Evolutionary conservation across 106 monocot species (phyloP), one percentile per base, ranked within the genome.

Genomic region (Allium cepa): DNA sequence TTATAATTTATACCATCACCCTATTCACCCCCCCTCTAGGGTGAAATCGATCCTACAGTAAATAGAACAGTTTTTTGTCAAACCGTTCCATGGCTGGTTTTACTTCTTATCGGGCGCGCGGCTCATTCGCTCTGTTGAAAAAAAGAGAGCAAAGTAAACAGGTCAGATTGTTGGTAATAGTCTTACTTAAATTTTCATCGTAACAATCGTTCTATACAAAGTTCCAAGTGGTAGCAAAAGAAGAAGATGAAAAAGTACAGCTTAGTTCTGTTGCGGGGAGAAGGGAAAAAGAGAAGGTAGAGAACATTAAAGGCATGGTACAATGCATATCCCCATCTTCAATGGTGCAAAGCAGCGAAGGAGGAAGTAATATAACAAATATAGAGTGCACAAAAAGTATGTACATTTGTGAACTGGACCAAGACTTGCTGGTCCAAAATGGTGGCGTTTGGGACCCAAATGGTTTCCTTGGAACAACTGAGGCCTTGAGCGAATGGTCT

Each of bases 171-270:
- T 22, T 22, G 22, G 22, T 22, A 22, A 22, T 22, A 22, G 22
- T 22, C 22, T 22, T 22, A 22, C 22, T 22, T 22, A 1, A 22
- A 22, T 1, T 22, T 22, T 22, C 22, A 51, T 66, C n/a, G 66
- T 66, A 3, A 66, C 50, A 7, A 51, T 66, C 26, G 49, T 66
- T 2, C 66, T 66, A 17, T 49, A 66, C 51, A 66, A 66, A n/a
- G 51, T 66, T 22, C 48, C 66, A 10, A 49, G 66, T 12, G 26
- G 51, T 1, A 47, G 50, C 66, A 66, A 12, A 26, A 46, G 63
- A 3, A 14, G 63, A 48, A 46, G 45, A 66, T 66, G 48, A 51
- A 66, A 26, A 66, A 66, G 66, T 50, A 51, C 66, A 8, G 8
- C 27, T 11, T 48, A n/a, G 12, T 48, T 10, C 0, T 17, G 8